Conservation (phyloP, 2,329 filamentous ascomycete genomes). For the Elsinoe arachidis region DNA sequence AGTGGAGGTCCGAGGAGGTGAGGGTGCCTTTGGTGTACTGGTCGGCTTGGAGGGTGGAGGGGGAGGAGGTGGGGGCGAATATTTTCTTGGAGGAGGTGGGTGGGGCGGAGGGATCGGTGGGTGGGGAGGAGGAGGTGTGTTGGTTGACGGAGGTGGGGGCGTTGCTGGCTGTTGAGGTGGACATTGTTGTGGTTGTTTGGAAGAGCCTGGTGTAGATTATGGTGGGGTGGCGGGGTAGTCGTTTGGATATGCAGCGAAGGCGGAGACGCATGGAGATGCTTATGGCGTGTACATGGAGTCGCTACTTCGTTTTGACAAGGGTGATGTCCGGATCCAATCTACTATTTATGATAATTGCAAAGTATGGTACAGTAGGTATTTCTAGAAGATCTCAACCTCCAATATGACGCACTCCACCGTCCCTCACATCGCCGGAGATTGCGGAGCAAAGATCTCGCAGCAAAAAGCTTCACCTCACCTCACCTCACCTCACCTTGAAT, state of each 20-base stretch:
- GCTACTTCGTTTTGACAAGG: neutral
- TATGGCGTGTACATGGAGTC: neutral
- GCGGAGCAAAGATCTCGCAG: neutral
- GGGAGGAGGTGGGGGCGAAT: slow-evolving; percentile 55
- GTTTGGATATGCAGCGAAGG: neutral
- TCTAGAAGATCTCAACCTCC: slow-evolving; percentile 8
- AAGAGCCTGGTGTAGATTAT: neutral
- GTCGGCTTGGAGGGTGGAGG: slow-evolving; percentile 55
- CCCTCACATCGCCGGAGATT: slow-evolving; percentile 1
- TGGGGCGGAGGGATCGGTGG: slow-evolving; percentile 12
- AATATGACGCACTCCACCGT: neutral
- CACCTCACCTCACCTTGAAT: neutral
- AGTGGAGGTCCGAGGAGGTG: slow-evolving; percentile 49
- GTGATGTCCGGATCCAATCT: neutral
- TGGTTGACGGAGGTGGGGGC: neutral
- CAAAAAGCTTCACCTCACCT: slow-evolving; percentile 1
- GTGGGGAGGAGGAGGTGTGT: slow-evolving; percentile 1
- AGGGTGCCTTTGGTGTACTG: slow-evolving; percentile 67
- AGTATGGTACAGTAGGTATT: neutral
- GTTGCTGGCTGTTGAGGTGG: neutral
- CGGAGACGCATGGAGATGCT: neutral
- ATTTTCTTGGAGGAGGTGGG: slow-evolving; percentile 30
- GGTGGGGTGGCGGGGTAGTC: slow-evolving; percentile 6
- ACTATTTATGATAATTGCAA: neutral
- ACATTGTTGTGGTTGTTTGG: neutral